phyloP scores from a whole-genome alignment of 2,329 filamentous ascomycete species.

The Fusarium pseudoanthophilum region DNA sequence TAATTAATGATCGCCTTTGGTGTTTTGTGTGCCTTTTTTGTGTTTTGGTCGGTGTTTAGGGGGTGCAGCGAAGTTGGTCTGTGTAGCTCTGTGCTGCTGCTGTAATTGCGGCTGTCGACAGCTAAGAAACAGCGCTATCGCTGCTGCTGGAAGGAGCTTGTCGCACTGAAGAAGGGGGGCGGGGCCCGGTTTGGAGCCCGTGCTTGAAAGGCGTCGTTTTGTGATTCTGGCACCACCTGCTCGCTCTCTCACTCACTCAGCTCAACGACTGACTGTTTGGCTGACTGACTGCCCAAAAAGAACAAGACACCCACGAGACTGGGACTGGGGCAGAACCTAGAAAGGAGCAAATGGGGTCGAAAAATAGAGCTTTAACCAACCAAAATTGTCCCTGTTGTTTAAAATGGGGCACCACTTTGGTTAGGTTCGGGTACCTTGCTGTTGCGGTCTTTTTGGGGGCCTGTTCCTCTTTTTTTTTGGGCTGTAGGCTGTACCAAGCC shows the following conservation, averaged over 20 bases:
- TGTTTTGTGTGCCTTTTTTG: slow-evolving; percentile 22
- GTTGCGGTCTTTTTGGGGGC: slow-evolving; percentile 21
- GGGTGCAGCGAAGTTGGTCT: slow-evolving; percentile 12
- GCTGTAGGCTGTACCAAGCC: not conserved
- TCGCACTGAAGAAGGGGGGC: slow-evolving; percentile 8
- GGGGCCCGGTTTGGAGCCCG: not conserved
- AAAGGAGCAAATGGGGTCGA: slow-evolving; percentile 30
- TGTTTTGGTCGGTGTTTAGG: slow-evolving; percentile 5
- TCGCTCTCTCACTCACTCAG: not conserved
- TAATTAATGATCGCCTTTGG: slow-evolving; percentile 37
- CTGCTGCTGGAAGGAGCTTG: slow-evolving; percentile 15
- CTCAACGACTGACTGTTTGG: not conserved
- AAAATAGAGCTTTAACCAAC: slow-evolving; percentile 18
- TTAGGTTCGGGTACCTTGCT: slow-evolving; percentile 27
- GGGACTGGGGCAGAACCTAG: slow-evolving; percentile 15
- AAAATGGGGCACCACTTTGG: slow-evolving; percentile 8
- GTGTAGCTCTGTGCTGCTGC: slow-evolving; percentile 1
- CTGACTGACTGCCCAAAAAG: not conserved
- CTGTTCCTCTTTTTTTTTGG: not conserved
- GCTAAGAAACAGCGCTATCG: not conserved
- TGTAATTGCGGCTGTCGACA: not conserved
- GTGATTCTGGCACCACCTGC: slow-evolving; percentile 12
- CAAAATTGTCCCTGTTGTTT: slow-evolving; percentile 5
- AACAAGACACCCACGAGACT: not conserved
- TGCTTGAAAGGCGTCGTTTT: slow-evolving; percentile 3